These are phyloP conservation scores for Coelastrella sp. DNA, from an alignment of 139 green algal species.

Conservation along the genomic window DNA sequence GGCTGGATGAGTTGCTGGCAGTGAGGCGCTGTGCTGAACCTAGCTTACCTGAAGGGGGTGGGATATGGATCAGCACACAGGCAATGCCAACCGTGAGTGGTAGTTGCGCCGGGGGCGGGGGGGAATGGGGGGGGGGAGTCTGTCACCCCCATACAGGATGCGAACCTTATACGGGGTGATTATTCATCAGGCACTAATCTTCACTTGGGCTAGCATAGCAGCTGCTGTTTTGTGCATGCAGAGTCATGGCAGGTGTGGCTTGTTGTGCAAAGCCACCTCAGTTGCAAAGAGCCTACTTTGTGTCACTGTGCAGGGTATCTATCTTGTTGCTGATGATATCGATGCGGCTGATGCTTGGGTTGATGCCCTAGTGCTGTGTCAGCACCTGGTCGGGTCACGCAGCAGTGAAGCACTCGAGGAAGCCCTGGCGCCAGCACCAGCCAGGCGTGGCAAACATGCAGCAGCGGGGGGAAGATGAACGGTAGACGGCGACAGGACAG, in stretches of 20 bases:
- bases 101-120: too few relatives aligned
- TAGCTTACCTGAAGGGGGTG: conserved; percentile 71
- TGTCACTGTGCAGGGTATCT: conserved; percentile 59
- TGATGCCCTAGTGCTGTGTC: conserved; percentile 65
- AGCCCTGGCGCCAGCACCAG: conserved; percentile 49
- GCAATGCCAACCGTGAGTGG: conserved; percentile 38
- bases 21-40: conserved; percentile 71
- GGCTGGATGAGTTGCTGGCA: conserved; percentile 60
- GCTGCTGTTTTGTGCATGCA: too few relatives aligned
- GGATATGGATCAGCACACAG: conserved; percentile 71
- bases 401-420: conserved; percentile 51
- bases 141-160: too few relatives aligned
- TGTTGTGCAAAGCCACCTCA: too few relatives aligned
- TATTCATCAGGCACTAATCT: too few relatives aligned
- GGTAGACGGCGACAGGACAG: neutral
- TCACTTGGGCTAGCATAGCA: too few relatives aligned
- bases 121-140: too few relatives aligned
- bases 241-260: too few relatives aligned
- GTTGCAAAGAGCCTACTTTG: too few relatives aligned
- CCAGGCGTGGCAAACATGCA: neutral
- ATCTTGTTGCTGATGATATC: conserved; percentile 72
- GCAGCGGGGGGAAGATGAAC: neutral
- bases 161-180: too few relatives aligned
- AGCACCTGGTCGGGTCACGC: conserved; percentile 53
- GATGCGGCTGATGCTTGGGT: conserved; percentile 82